Base-by-base conservation (phyloP, 768 basidiomycete genomes). In the Boletales sp. region DNA sequence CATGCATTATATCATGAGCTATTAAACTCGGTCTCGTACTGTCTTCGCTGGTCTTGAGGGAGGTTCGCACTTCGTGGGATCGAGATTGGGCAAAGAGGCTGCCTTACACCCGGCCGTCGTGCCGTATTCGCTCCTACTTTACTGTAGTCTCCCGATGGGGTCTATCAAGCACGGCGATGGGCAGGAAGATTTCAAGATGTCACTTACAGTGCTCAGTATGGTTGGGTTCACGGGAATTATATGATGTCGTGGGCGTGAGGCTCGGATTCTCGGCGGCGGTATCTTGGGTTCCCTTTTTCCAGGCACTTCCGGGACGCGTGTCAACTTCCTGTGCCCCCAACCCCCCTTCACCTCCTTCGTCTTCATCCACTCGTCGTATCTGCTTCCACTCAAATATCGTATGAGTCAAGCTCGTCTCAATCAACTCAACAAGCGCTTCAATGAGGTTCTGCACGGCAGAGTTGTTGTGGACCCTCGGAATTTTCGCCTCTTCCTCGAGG, bases 401-500 rank as follows among this genome's bases (percentile, higher is more conserved):
- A 62, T 63, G 61, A 55, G 14, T 17, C 54, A 54, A 25, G n/a
- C 47, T 45, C 62, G 62, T 14, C 3, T 18, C 21, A 46, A 45
- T 4, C 66, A 57, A 14, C 70, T 79, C 21, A 62, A 61, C 28
- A 73, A 65, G 53, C 59, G 65, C 10, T 71, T 78, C 32, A 44
- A 71, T 15, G 49, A 62, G 31, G 53, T 76, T 18, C 30, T 76
- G 3, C 43, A 51, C 17, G 75, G 72, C 42, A 63, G 58, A 40
- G 54, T 54, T 2, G 0, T 18, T 1, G 17, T 78, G 3, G 59
- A 67, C 2, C 49, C 60, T 37, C 53, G 55, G 12, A 45, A 49
- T 19, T 51, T n/a, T 25, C 44, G 48, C 8, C 68, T 62, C 10
- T 82, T 82, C 49, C 65, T 82, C 8, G 77, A 82, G 48, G 76